Conservation (phyloP, 768 basidiomycete genomes). For the Tubosaeta brunneosetosa region DNA sequence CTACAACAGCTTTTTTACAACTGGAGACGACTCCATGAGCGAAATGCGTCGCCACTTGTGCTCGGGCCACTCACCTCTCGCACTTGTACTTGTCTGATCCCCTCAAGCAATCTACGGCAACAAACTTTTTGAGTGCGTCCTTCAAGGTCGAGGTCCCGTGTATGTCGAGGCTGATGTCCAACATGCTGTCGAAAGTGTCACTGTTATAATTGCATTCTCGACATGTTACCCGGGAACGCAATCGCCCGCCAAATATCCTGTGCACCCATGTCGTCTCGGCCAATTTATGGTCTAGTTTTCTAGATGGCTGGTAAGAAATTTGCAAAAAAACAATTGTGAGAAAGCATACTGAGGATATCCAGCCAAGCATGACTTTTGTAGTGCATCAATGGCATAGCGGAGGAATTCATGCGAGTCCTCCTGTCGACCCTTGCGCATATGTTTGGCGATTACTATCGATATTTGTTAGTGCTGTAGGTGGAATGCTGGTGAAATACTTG, state of each 20-base stretch:
- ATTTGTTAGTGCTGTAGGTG: slow-evolving; percentile 3
- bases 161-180: slow-evolving; percentile 93
- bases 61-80: slow-evolving; percentile 73
- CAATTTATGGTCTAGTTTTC: slow-evolving; percentile 64
- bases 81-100: slow-evolving; percentile 98
- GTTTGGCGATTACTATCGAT: slow-evolving; percentile 79
- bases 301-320: slow-evolving; percentile 28
- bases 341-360: slow-evolving; percentile 63
- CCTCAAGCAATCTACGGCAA: slow-evolving; percentile 74
- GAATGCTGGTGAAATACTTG: slow-evolving; percentile 32
- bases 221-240: slow-evolving; percentile 91
- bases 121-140: slow-evolving; percentile 76
- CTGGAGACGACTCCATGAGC: slow-evolving; percentile 37
- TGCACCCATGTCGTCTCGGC: slow-evolving; percentile 93
- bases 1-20: slow-evolving; percentile 87
- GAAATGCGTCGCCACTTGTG: neutral
- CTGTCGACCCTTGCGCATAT: slow-evolving; percentile 86
- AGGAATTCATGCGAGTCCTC: slow-evolving; percentile 99
- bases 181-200: slow-evolving; percentile 93
- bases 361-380: slow-evolving; percentile 80
- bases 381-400: slow-evolving; percentile 85
- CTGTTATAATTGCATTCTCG: slow-evolving; percentile 76
- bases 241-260: slow-evolving; percentile 85
- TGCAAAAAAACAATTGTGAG: neutral
- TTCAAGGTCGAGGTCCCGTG: slow-evolving; percentile 54